Evolutionary conservation across 352 stramenopile species (phyloP), one percentile per base, ranked within the genome.

Genomic region (Phytophthora uliginosa): DNA sequence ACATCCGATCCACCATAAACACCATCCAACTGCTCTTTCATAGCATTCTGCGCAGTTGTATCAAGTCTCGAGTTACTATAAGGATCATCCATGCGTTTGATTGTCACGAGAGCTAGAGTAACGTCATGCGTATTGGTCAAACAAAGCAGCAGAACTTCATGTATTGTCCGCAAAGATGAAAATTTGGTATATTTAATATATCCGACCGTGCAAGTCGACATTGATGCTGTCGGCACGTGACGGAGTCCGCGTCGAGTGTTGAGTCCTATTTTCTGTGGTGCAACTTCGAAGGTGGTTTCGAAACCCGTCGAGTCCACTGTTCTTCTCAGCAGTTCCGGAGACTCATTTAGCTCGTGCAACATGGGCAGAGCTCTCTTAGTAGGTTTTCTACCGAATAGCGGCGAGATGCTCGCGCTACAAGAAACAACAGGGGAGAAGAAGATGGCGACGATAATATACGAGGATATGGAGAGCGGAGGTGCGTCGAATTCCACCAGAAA

Each of bases 401-500:
- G 20, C 28, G n/a, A 73, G 13, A 76, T 76, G 69, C 65, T 77
- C 24, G 64, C 20, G 33, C 38, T 75, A 31, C 54, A 60, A 15
- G 53, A 58, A 33, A 28, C 36, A 18, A 28, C 54, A 33, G 51
- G 6, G n/a, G 60, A 63, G 18, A 70, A 17, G 15, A 77, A 62
- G 12, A 59, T 65, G 34, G 36, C 71, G 12, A 75, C 66, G n/a
- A 40, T 62, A 34, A 51, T 75, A 2, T 75, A 78, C 9, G 71
- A 78, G 59, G 71, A 78, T 52, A 75, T 75, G 66, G 66, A 75
- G 9, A 61, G 33, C 38, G 71, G 60, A 66, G 70, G 70, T 74
- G 52, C 22, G 38, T 59, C 47, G 38, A 5, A 42, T 18, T 42
- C 38, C 24, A 13, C 18, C 0, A 28, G 24, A 31, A 15, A 42